These are phyloP conservation scores for Kazachstania taianensis DNA, from an alignment of 805 yeast species.

Conservation along the genomic window DNA sequence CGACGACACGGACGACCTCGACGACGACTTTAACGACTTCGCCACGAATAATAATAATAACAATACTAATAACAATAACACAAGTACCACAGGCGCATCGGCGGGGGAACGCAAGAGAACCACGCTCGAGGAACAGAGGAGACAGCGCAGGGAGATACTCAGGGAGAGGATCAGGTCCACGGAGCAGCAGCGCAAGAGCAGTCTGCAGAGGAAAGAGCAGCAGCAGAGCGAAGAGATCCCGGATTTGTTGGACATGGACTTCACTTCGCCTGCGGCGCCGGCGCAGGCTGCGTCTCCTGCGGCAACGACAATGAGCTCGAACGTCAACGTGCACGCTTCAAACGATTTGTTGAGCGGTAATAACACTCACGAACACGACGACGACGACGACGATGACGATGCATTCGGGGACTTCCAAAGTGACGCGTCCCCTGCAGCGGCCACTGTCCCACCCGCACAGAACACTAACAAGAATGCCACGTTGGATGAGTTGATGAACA, in stretches of 20 bases:
- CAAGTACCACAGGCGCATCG: not conserved
- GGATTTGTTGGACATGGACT: constrained; percentile 27
- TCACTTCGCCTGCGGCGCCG: constrained; percentile 7
- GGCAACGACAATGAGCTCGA: too few species aligned
- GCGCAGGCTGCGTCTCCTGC: not conserved
- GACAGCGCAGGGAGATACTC: constrained; percentile 29
- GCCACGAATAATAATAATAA: not conserved
- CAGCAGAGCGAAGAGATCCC: constrained; percentile 19
- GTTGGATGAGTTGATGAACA: constrained; percentile 12
- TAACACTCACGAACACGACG: too few species aligned
- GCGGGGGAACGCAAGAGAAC: constrained; percentile 16
- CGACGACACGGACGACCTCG: constrained; percentile 10
- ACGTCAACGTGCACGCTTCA: too few species aligned
- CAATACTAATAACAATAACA: too few species aligned
- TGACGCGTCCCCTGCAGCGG: constrained; percentile 9
- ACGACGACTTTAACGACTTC: not conserved
- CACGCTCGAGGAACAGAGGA: constrained; percentile 28
- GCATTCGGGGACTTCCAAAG: constrained; percentile 32
- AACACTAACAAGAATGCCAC: constrained; percentile 5
- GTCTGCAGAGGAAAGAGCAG: constrained; percentile 7
- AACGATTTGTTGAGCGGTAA: too few species aligned
- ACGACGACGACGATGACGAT: constrained; percentile 25
- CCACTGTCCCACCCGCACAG: constrained; percentile 4
- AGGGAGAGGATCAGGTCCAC: constrained; percentile 27
- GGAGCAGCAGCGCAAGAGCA: constrained; percentile 25